Percentiles rank a stretch among this genome's conserved stretches.
phyloP scores from a whole-genome alignment of 495 filamentous ascomycete genomes.

The Bacidia gigantensis region DNA sequence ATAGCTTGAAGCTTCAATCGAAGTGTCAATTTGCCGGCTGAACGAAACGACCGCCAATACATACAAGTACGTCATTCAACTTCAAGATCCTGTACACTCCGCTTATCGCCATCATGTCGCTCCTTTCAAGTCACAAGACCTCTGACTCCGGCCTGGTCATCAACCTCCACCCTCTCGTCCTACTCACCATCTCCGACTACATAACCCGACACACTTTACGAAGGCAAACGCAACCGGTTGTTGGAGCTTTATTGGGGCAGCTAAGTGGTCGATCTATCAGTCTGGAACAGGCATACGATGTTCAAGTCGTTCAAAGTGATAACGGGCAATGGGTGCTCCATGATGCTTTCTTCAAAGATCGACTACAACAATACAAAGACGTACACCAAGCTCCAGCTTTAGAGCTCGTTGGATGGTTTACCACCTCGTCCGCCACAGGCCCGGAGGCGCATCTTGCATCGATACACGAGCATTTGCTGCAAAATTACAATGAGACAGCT shows the following conservation, averaged over 20 bases:
- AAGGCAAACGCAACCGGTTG: conserved; percentile 55
- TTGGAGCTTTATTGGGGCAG: conserved; percentile 78
- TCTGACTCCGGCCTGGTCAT: conserved; percentile 69
- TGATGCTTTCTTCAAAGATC: conserved; percentile 58
- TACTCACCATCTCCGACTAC: conserved; percentile 93
- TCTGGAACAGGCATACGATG: conserved; percentile 86
- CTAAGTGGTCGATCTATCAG: conserved; percentile 83
- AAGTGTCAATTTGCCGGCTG: too few relatives aligned
- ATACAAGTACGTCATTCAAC: too few relatives aligned
- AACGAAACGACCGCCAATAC: too few relatives aligned
- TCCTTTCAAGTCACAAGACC: conserved; percentile 48
- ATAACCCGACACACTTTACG: conserved; percentile 82
- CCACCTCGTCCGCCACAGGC: conserved; percentile 59
- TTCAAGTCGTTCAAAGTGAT: conserved; percentile 39
- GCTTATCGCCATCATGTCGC: conserved; percentile 22
- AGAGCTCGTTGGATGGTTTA: conserved; percentile 92
- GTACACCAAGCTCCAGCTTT: conserved; percentile 73
- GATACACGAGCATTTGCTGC: conserved; percentile 62
- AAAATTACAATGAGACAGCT: conserved; percentile 68
- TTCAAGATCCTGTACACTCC: too few relatives aligned
- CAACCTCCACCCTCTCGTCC: conserved; percentile 82
- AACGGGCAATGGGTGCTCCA: conserved; percentile 42
- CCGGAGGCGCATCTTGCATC: conserved; percentile 52
- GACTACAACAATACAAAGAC: conserved; percentile 78
- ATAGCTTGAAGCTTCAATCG: too few relatives aligned